phyloP scores from a whole-genome alignment of 2,329 filamentous ascomycete genomes.

The Cercospora zeae-maydis region DNA sequence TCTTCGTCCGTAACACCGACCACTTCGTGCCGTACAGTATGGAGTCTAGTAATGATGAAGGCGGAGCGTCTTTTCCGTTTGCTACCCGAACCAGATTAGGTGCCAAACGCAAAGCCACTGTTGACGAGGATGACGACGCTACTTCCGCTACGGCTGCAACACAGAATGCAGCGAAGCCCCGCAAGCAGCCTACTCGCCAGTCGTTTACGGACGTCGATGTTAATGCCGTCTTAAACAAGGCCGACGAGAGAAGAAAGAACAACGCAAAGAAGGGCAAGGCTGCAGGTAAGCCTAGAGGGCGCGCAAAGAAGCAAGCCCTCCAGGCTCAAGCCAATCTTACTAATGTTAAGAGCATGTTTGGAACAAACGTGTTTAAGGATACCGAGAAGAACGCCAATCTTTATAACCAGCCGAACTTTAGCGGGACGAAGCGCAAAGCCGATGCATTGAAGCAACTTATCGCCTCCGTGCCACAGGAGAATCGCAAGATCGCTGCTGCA shows the following conservation, averaged over 20 bases:
- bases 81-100: neutral
- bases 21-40: neutral
- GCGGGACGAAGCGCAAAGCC: conserved; percentile 26
- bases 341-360: conserved; percentile 20
- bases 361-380: conserved; percentile 29
- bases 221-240: conserved; percentile 15
- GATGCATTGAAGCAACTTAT: conserved; percentile 42
- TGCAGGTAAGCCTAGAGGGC: neutral
- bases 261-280: conserved; percentile 15
- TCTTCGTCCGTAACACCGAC: conserved; percentile 15
- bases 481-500: conserved; percentile 31
- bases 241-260: conserved; percentile 6
- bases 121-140: conserved; percentile 1
- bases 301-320: neutral
- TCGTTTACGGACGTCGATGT: conserved; percentile 12
- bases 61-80: neutral
- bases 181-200: neutral
- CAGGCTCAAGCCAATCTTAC: neutral
- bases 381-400: conserved; percentile 19
- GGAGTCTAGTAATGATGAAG: conserved; percentile 4
- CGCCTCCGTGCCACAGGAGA: conserved; percentile 39
- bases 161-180: neutral
- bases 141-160: neutral
- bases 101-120: conserved; percentile 8
- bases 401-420: conserved; percentile 25